A percentile compares a stretch with the other conserved stretches of the same genome.
phyloP scores from a whole-genome alignment of 805 yeast species.

The Kuraishia ogatae region DNA sequence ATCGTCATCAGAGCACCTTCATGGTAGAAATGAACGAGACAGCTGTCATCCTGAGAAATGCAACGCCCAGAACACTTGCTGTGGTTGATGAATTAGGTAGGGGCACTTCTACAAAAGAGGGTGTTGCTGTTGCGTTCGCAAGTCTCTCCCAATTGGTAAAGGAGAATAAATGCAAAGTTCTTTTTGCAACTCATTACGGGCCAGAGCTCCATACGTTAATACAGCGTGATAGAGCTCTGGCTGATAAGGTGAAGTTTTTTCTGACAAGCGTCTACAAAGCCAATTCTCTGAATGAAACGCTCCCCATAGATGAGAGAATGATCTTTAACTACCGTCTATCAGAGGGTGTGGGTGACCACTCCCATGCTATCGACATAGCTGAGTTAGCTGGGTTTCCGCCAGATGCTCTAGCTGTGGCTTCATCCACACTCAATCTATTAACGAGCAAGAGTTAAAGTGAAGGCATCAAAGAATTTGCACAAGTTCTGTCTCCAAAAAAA shows the following conservation, averaged over 20 bases:
- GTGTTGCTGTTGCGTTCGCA: conserved; percentile 78
- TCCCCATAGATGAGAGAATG: conserved; percentile 21
- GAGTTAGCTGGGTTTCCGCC: conserved; percentile 71
- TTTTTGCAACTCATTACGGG: conserved; percentile 90
- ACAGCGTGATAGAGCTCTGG: conserved; percentile 16
- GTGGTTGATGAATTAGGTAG: conserved; percentile 85
- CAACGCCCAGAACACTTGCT: conserved; percentile 62
- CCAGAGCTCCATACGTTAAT: conserved; percentile 38
- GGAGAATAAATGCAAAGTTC: conserved; percentile 53
- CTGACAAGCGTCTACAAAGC: conserved; percentile 11
- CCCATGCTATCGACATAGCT: conserved; percentile 75
- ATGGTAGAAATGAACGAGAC: conserved; percentile 93
- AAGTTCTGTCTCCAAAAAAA: too few relatives aligned
- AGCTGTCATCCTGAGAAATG: conserved; percentile 53
- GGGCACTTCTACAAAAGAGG: conserved; percentile 82
- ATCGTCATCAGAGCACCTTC: conserved; percentile 76
- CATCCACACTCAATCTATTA: conserved; percentile 12
- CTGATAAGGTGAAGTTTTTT: conserved; percentile 15
- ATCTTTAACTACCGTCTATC: conserved; percentile 47
- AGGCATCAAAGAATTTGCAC: background rate
- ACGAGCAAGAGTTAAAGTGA: background rate
- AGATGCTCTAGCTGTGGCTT: conserved; percentile 47
- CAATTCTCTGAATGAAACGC: conserved; percentile 2
- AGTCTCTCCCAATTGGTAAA: conserved; percentile 48
- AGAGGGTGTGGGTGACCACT: conserved; percentile 63